Evolutionary conservation across 306 rosid species (phyloP).

Genomic region (Gastrolobium villosum): DNA sequence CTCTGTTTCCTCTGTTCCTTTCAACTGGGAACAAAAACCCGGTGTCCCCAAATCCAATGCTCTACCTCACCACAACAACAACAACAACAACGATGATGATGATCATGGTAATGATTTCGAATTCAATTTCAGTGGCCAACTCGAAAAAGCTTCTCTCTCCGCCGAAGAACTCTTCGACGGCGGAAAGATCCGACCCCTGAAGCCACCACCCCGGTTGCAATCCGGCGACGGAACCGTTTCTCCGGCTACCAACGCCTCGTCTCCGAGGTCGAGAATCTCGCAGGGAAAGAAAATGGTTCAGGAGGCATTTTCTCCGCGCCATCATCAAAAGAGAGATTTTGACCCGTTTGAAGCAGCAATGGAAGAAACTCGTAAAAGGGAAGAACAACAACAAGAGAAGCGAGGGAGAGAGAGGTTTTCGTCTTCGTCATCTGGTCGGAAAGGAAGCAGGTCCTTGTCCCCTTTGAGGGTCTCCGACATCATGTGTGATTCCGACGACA

Average conservation of each 20-base stretch:
- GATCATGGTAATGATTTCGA: slow-evolving; percentile 58
- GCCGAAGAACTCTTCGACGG: slow-evolving; percentile 88
- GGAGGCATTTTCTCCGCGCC: slow-evolving; percentile 55
- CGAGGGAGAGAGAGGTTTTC: slow-evolving; percentile 63
- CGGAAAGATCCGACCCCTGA: slow-evolving; percentile 81
- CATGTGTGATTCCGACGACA: slow-evolving; percentile 48
- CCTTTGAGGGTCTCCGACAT: slow-evolving; percentile 80
- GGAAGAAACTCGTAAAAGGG: slow-evolving; percentile 49
- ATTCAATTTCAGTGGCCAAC: slow-evolving; percentile 67
- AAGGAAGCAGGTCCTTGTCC: slow-evolving; percentile 78
- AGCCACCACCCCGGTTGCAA: slow-evolving; percentile 64
- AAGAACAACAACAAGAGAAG: slow-evolving; percentile 29
- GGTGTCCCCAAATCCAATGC: slow-evolving; percentile 59
- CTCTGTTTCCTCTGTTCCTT: slow-evolving; percentile 60
- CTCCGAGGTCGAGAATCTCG: slow-evolving; percentile 53
- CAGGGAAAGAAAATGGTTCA: slow-evolving; percentile 57
- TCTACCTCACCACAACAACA: not conserved
- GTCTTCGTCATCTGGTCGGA: slow-evolving; percentile 44
- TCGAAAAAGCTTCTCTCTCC: slow-evolving; percentile 58
- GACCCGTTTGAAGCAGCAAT: slow-evolving; percentile 66
- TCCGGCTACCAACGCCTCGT: slow-evolving; percentile 37
- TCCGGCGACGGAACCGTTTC: slow-evolving; percentile 27
- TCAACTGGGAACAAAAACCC: slow-evolving; percentile 72
- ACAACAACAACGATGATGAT: not conserved
- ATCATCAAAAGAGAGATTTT: slow-evolving; percentile 39